phyloP scores from a whole-genome alignment of 2,329 filamentous ascomycete genomes.

The Xylariaceae sp. region DNA sequence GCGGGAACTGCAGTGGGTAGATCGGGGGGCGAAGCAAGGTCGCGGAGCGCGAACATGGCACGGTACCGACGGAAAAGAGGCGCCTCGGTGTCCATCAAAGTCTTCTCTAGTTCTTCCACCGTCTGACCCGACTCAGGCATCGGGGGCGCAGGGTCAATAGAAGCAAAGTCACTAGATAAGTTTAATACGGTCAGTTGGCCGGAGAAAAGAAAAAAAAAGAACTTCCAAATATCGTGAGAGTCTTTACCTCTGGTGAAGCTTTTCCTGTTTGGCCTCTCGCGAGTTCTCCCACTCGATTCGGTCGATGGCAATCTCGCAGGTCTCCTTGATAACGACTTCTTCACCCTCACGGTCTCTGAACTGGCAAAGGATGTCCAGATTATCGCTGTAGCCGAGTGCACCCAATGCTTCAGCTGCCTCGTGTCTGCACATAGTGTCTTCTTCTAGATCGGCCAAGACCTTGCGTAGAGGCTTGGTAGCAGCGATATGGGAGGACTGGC shows the following conservation, averaged over 20 bases:
- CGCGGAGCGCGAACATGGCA: conserved; percentile 95
- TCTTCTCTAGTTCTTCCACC: conserved; percentile 69
- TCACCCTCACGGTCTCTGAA: conserved; percentile 73
- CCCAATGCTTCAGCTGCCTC: conserved; percentile 94
- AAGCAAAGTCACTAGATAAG: conserved; percentile 75
- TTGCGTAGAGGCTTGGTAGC: conserved; percentile 67
- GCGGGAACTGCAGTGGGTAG: conserved; percentile 86
- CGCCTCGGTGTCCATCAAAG: conserved; percentile 69
- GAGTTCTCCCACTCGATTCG: conserved; percentile 91
- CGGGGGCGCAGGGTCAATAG: conserved; percentile 90
- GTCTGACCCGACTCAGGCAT: conserved; percentile 65
- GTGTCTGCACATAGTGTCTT: conserved; percentile 93
- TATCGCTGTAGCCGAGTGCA: conserved; percentile 70
- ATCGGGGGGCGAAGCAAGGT: conserved; percentile 88
- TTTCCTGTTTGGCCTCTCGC: conserved; percentile 64
- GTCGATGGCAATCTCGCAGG: conserved; percentile 93
- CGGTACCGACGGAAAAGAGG: conserved; percentile 91
- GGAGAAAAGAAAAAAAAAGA: background rate
- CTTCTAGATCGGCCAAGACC: conserved; percentile 70
- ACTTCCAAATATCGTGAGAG: background rate
- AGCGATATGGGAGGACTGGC: conserved; percentile 75
- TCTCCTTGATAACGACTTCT: conserved; percentile 79
- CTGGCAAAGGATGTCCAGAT: conserved; percentile 66
- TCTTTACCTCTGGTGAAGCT: conserved; percentile 70
- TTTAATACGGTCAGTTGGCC: conserved; percentile 25